phyloP scores from a whole-genome alignment of 2,329 filamentous ascomycete species.

The Capronia epimyces region DNA sequence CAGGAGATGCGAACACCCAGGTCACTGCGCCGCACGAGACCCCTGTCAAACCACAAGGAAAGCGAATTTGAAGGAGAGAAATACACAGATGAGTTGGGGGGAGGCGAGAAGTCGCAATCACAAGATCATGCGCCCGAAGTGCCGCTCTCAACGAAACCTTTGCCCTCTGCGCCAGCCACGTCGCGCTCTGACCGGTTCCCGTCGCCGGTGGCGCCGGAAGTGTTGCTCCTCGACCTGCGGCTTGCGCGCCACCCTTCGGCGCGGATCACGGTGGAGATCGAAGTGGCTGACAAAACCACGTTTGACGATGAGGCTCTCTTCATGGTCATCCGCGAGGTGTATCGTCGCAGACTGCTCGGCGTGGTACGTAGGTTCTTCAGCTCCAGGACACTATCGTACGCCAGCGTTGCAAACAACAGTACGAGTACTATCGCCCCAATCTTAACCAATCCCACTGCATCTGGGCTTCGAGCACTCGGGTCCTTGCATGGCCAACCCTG shows the following conservation, averaged over 20 bases:
- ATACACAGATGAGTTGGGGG: not conserved
- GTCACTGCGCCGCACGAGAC: constrained; percentile 6
- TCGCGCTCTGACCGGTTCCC: constrained; percentile 24
- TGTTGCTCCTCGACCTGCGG: constrained; percentile 26
- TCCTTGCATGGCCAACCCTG: not conserved
- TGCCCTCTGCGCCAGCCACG: not conserved
- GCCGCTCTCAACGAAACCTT: constrained; percentile 14
- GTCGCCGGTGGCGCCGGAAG: constrained; percentile 23
- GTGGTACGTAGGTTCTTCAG: constrained; percentile 16
- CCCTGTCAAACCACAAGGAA: constrained; percentile 8
- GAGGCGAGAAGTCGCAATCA: constrained; percentile 7
- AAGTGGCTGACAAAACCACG: constrained; percentile 21
- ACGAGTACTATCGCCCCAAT: not conserved
- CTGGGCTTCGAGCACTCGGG: not conserved
- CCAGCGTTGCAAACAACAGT: constrained; percentile 7
- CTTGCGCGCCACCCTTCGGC: constrained; percentile 22
- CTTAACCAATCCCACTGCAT: not conserved
- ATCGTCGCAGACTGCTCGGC: constrained; percentile 22
- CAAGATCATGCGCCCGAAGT: constrained; percentile 7
- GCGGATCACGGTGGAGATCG: constrained; percentile 19
- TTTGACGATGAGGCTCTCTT: constrained; percentile 30
- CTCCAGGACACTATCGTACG: constrained; percentile 20
- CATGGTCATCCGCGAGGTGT: constrained; percentile 21
- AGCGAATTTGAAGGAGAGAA: constrained; percentile 3
- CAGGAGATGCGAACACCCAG: not conserved